Percentiles rank a stretch among this genome's conserved stretches.
Evolutionary conservation across 345 rosid species (phyloP).

Genomic region (Garcia nutans): DNA sequence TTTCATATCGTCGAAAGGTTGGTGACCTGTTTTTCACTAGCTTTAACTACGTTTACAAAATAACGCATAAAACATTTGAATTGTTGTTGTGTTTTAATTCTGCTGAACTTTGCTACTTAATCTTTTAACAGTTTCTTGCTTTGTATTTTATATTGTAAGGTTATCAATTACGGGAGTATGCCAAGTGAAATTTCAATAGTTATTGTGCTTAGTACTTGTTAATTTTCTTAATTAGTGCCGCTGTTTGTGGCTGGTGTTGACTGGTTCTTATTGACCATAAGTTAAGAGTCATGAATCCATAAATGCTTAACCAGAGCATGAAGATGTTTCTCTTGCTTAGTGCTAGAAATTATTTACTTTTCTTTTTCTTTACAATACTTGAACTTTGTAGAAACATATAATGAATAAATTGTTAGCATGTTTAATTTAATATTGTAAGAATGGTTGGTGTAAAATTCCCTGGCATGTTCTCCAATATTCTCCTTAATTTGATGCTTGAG

Average conservation of each 20-base stretch:
- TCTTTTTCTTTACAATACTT: background rate
- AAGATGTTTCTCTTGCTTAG: background rate
- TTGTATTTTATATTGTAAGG: too few species aligned
- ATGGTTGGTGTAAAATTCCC: background rate
- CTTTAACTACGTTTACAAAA: background rate
- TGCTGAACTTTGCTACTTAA: background rate
- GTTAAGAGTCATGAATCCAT: background rate
- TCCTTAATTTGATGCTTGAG: background rate
- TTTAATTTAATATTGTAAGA: background rate
- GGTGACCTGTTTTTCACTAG: constrained; percentile 17
- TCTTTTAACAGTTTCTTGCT: background rate
- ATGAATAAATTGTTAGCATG: background rate
- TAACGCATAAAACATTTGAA: background rate
- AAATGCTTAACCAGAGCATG: background rate
- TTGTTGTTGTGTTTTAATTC: too few species aligned
- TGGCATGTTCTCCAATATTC: background rate
- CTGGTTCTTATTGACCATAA: too few species aligned
- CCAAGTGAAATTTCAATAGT: background rate
- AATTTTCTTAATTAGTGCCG: background rate
- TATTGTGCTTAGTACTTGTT: background rate
- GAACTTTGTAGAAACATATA: background rate
- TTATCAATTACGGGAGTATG: background rate
- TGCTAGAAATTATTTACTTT: too few species aligned
- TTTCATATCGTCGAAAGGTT: constrained; percentile 98
- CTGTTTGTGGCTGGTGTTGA: background rate